A percentile compares a stretch with the other conserved stretches of the same genome.
Conservation (phyloP, 2,329 filamentous ascomycete genomes). For the Hymenoscyphus fraxineus region DNA sequence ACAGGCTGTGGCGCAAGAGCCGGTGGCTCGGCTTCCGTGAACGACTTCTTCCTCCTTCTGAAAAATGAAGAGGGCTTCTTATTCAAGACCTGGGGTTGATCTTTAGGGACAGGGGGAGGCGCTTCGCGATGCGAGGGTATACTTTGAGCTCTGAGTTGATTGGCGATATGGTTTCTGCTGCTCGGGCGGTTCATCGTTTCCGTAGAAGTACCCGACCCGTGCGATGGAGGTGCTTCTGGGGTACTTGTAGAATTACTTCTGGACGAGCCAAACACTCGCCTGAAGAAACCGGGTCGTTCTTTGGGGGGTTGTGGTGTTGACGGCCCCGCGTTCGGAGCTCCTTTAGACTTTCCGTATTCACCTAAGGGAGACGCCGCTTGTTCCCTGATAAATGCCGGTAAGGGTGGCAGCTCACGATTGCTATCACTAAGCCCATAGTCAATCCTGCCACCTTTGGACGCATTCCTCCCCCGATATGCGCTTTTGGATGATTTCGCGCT, state of each 20-base stretch:
- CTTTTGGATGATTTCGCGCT: slow-evolving; percentile 54
- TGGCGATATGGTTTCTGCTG: slow-evolving; percentile 43
- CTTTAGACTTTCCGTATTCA: slow-evolving; percentile 45
- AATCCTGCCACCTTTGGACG: slow-evolving; percentile 33
- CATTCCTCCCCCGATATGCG: slow-evolving; percentile 39
- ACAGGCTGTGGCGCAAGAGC: slow-evolving; percentile 43
- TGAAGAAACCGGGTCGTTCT: slow-evolving; percentile 84
- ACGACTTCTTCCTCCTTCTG: slow-evolving; percentile 85
- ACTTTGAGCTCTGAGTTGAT: slow-evolving; percentile 43
- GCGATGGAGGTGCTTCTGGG: slow-evolving; percentile 33
- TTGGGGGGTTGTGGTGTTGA: slow-evolving; percentile 49
- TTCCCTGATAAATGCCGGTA: slow-evolving; percentile 41
- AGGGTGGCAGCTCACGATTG: slow-evolving; percentile 29
- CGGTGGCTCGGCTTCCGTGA: slow-evolving; percentile 58
- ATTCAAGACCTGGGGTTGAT: slow-evolving; percentile 49
- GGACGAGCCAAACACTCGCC: slow-evolving; percentile 76
- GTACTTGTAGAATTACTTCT: slow-evolving; percentile 43
- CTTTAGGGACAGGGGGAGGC: slow-evolving; percentile 28
- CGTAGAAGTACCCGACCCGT: slow-evolving; percentile 37
- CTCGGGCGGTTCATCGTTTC: slow-evolving; percentile 39
- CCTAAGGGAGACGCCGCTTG: slow-evolving; percentile 51
- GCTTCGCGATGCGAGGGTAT: slow-evolving; percentile 27
- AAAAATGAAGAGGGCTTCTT: slow-evolving; percentile 97
- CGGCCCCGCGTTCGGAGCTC: slow-evolving; percentile 33
- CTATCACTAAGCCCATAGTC: slow-evolving; percentile 34